Base-by-base conservation (phyloP, 768 basidiomycete species). In the Collybiopsis luxurians region DNA sequence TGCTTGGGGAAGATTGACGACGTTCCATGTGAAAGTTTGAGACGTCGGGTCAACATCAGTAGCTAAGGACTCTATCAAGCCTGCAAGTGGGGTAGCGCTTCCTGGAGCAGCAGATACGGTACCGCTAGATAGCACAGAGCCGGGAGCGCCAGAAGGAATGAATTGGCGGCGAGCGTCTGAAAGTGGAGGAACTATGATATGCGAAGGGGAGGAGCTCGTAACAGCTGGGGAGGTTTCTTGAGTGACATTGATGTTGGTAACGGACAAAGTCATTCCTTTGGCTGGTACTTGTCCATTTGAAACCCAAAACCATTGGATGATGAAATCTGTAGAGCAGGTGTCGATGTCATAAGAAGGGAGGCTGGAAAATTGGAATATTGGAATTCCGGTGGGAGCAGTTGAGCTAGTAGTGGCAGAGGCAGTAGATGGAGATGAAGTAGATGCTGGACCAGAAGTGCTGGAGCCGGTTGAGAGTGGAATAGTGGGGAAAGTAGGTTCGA, bases 161-260 rank as follows among this genome's bases (percentile, higher is more conserved):
- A 54, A 30, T 6, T 34, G 15, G 23, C 40, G 43, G n/a, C 40
- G 26, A 15, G 24, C 21, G 36, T 36, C 11, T 23, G 31, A 24
- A 31, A 54, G 26, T 44, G 7, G 30, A 31, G 2, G 42, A 11
- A 31, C 31, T 23, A 21, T 19, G 34, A 13, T 31, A 27, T n/a
- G 24, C 21, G 48, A 49, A 24, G 51, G 15, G 9, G 51, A 53
- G 15, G 51, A 23, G 28, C 24, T 39, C 26, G 26, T 38, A 26
- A 30, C 23, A 42, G 51, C 21, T 34, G 51, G 51, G 15, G 53
- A 26, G 27, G 9, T 13, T 42, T 27, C 17, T 31, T 54, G 53
- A 2, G 53, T 42, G 4, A 54, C 53, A 44, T 54, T 54, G 9
- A 54, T 45, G 38, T 54, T 54, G 19, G 53, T 54, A 17, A 54